Evolutionary conservation across 1,139 yeast genomes (phyloP).

Genomic region (Zygoascus meyerae): DNA sequence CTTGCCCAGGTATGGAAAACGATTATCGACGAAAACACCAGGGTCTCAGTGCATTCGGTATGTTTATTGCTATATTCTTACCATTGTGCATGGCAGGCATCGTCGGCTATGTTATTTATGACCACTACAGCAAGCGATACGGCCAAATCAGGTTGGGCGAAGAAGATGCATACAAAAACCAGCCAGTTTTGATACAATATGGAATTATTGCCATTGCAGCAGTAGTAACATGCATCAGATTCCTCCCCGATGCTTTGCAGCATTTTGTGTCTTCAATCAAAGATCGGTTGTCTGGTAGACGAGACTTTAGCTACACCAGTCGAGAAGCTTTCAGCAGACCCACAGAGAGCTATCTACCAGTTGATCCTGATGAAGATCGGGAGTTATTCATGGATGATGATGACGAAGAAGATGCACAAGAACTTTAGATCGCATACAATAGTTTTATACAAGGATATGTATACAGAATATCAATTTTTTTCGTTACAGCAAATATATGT

Average conservation of each 20-base stretch:
- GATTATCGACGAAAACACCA: slow-evolving; percentile 59
- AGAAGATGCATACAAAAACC: slow-evolving; percentile 42
- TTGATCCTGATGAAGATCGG: slow-evolving; percentile 26
- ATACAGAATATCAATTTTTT: neutral
- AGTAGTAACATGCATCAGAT: slow-evolving; percentile 29
- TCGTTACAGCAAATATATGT: too few relatives aligned
- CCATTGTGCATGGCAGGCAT: slow-evolving; percentile 55
- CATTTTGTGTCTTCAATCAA: slow-evolving; percentile 9
- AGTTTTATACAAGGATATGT: neutral
- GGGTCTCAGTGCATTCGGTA: slow-evolving; percentile 48
- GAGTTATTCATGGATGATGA: slow-evolving; percentile 24
- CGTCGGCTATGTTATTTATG: slow-evolving; percentile 70
- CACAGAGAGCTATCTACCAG: slow-evolving; percentile 22
- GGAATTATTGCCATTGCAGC: slow-evolving; percentile 30
- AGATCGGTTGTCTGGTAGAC: slow-evolving; percentile 11
- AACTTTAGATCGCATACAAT: slow-evolving; percentile 12
- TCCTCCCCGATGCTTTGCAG: slow-evolving; percentile 26
- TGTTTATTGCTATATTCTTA: slow-evolving; percentile 48
- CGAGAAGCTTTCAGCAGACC: slow-evolving; percentile 25
- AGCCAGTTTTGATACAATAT: slow-evolving; percentile 22
- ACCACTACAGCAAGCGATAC: slow-evolving; percentile 69
- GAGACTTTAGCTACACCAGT: slow-evolving; percentile 18
- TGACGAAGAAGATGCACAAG: slow-evolving; percentile 24
- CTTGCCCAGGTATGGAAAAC: slow-evolving; percentile 83
- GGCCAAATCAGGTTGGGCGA: slow-evolving; percentile 86